Base-by-base conservation (phyloP, 139 green algal species). In the Spirogloea muscicola region DNA sequence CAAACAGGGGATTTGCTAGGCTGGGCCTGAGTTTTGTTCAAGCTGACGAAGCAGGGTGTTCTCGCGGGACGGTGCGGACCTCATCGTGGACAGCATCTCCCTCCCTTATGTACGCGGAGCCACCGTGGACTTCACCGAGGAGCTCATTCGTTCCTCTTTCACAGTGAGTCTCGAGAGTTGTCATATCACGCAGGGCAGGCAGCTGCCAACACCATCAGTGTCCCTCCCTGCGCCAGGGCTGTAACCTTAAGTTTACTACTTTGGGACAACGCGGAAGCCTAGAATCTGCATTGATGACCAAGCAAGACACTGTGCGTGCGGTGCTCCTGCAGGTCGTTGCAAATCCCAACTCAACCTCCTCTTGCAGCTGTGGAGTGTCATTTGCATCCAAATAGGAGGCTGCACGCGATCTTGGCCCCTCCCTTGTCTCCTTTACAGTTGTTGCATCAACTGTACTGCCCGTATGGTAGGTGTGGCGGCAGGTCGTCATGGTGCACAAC, bases 121-220 rank as follows among this genome's bases (percentile, higher is more conserved):
- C 21, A 92, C 84, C 6, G 68, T 97, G 1, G 92, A 96, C 79
- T 97, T 87, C 80, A 86, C 89, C 58, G 85, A 91, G 25, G 87
- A 89, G 60, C 77, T 97, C 7, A 96, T 97, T 83, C 80, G 87
- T 5, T 90, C 86, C 6, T 87, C 88, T 0, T 97, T 97, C 76
- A 75, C 89, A 72, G 86, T 96, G 2, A 75, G 67, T n/a, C n/a
- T 16, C 44, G 16, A 16, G 13, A n/a, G n/a, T n/a, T n/a, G n/a
- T n/a, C n/a, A n/a, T n/a, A n/a, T n/a, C n/a, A n/a, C n/a, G n/a
- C n/a, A n/a, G n/a, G n/a, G n/a, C n/a, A n/a, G n/a, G n/a, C n/a
- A n/a, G n/a, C n/a, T n/a, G n/a, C n/a, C n/a, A n/a, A n/a, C n/a
- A n/a, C n/a, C n/a, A n/a, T 10, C 44, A n/a, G n/a, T n/a, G n/a